phyloP scores from a whole-genome alignment of 495 filamentous ascomycete genomes.

The Melanomma pulvis-pyrius region DNA sequence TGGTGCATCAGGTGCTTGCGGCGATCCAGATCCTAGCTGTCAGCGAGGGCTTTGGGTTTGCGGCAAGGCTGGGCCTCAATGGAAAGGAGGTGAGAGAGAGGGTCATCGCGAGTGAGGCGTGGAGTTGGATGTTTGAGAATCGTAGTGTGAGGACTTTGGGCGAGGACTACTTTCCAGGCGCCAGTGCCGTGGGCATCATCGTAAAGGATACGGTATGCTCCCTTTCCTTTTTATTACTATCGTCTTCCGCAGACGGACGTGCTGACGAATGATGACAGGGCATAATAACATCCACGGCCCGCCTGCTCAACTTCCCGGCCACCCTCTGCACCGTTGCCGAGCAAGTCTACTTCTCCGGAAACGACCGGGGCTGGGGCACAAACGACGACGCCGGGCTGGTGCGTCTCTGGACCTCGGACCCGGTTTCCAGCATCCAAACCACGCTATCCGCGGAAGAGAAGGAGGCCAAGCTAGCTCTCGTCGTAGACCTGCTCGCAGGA shows the following conservation, averaged over 20 bases:
- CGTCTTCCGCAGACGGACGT: not conserved
- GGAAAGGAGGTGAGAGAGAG: conserved; percentile 57
- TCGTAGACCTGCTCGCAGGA: conserved; percentile 61
- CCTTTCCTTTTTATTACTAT: not conserved
- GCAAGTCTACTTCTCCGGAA: conserved; percentile 65
- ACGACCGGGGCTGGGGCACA: conserved; percentile 62
- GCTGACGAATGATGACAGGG: conserved; percentile 46
- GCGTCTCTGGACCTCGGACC: conserved; percentile 58
- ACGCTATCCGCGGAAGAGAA: conserved; percentile 42
- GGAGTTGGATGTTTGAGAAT: conserved; percentile 84
- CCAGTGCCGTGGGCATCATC: conserved; percentile 74
- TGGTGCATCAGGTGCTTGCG: conserved; percentile 81
- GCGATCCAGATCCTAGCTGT: conserved; percentile 73
- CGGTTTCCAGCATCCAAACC: conserved; percentile 45
- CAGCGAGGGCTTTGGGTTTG: conserved; percentile 75
- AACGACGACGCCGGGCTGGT: conserved; percentile 75
- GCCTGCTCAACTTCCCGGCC: conserved; percentile 62
- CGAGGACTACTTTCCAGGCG: conserved; percentile 64
- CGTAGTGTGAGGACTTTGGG: conserved; percentile 70
- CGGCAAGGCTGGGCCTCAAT: conserved; percentile 67
- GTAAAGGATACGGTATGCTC: conserved; percentile 69
- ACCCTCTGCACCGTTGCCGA: conserved; percentile 73
- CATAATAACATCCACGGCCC: conserved; percentile 73
- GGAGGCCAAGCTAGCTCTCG: conserved; percentile 52
- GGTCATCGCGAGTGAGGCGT: conserved; percentile 62